Evolutionary conservation across 1,139 yeast species (phyloP).

Genomic region (Kluyveromyces sp.): DNA sequence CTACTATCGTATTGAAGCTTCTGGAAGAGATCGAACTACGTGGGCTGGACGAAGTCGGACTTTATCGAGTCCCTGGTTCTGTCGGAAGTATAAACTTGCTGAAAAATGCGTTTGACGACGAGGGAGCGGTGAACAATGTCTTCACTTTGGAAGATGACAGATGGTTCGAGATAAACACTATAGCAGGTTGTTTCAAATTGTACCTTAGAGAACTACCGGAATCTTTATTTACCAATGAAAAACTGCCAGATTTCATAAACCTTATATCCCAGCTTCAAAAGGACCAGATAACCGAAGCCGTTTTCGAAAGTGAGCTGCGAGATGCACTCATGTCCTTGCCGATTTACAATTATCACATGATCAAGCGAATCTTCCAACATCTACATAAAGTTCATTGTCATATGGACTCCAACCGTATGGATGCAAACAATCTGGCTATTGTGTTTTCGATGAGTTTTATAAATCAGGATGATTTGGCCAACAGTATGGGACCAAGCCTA

Average conservation of each 20-base stretch:
- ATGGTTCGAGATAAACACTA: slow-evolving; percentile 77
- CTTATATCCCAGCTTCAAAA: slow-evolving; percentile 32
- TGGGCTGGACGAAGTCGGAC: slow-evolving; percentile 85
- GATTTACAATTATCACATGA: slow-evolving; percentile 53
- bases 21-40: slow-evolving; percentile 71
- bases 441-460: slow-evolving; percentile 60
- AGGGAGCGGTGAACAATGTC: slow-evolving; percentile 41
- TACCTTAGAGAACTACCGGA: slow-evolving; percentile 86
- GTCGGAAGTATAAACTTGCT: slow-evolving; percentile 67
- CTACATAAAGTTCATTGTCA: slow-evolving; percentile 53
- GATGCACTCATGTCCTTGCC: slow-evolving; percentile 49
- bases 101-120: slow-evolving; percentile 66
- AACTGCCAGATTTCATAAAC: slow-evolving; percentile 46
- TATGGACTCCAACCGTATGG: slow-evolving; percentile 68
- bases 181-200: slow-evolving; percentile 84
- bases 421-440: slow-evolving; percentile 71
- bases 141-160: slow-evolving; percentile 61
- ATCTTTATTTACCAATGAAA: slow-evolving; percentile 60
- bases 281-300: slow-evolving; percentile 18
- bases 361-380: slow-evolving; percentile 63
- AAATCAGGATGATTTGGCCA: slow-evolving; percentile 35
- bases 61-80: slow-evolving; percentile 89
- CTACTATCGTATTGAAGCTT: slow-evolving; percentile 57
- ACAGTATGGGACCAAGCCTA: slow-evolving; percentile 37
- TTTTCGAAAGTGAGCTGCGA: slow-evolving; percentile 29